Base-by-base conservation (phyloP, 371 early-diverging fungal species). In the Rhizopus stolonifer region DNA sequence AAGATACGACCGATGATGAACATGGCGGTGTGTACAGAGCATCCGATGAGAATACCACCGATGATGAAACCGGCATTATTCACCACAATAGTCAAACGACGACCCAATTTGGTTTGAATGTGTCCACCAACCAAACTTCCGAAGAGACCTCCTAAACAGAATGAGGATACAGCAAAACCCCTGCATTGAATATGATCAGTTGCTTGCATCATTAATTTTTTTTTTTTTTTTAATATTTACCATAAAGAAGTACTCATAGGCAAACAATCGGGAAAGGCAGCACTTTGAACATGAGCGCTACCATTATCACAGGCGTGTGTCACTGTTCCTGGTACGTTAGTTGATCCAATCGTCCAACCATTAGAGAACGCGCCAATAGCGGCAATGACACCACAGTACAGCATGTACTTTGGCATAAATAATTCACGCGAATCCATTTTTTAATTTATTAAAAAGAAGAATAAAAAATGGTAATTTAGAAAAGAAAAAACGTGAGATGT, bases 1-100 rank as follows among this genome's bases (percentile, higher is more conserved):
- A 91, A 47, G 46, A 95, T 70, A 42, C 96, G 86, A 0, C 93
- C 96, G 44, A 88, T 43, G 25, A 80, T 80, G 46, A 94, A 84
- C 72, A 82, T 81, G 14, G 66, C 76, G n/a, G 70, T 68, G 11
- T 80, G 78, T 0, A 73, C 73, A 17, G 87, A 69, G 14, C 84
- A 60, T 14, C 78, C 77, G 18, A 91, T 71, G 2, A 86, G 56
- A n/a, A 89, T 40, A 11, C 79, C 77, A 17, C 92, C 87, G 18
- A 81, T 6, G 11, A 90, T 64, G 56, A 80, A 88, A 19, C 83
- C 77, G 4, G 72, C 17, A 54, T 84, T 88, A 61, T 80, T 83
- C 9, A 74, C 59, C 5, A 87, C 49, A 21, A 94, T 72, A 4
- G 85, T 70, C 2, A 70, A 67, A 43, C 81, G 72, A 26, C 93